Conservation (phyloP, 345 rosid species). For the Firmiana major region DNA sequence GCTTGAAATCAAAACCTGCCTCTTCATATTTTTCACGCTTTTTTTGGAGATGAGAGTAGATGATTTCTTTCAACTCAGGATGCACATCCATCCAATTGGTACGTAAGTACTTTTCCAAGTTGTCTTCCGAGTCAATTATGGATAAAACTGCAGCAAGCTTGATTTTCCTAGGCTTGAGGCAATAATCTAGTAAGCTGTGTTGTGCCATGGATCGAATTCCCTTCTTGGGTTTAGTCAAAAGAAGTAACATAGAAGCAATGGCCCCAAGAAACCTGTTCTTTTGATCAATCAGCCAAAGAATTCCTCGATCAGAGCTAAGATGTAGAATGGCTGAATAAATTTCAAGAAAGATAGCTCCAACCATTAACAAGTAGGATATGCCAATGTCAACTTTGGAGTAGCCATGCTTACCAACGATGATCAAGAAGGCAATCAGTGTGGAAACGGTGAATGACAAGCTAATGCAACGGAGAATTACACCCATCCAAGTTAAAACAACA, state of each 20-base stretch:
- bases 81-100: neutral
- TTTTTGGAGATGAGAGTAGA: neutral
- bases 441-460: neutral
- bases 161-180: neutral
- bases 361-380: conserved; percentile 19
- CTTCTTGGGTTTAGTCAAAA: neutral
- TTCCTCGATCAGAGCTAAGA: conserved; percentile 13
- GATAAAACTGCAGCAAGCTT: neutral
- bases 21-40: neutral
- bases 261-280: neutral
- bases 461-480: neutral
- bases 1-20: rapidly evolving
- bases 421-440: neutral
- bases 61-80: neutral
- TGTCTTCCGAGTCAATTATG: neutral
- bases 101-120: neutral
- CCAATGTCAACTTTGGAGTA: neutral
- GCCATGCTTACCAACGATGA: too few species aligned
- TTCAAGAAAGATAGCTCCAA: conserved; percentile 10
- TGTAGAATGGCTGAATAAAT: neutral
- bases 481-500: neutral
- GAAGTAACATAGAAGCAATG: neutral
- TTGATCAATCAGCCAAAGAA: neutral
- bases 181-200: neutral
- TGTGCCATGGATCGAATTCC: neutral